Conservation (phyloP, 1,284 basidiomycete species). For the Singerocomus rubriflavus region DNA sequence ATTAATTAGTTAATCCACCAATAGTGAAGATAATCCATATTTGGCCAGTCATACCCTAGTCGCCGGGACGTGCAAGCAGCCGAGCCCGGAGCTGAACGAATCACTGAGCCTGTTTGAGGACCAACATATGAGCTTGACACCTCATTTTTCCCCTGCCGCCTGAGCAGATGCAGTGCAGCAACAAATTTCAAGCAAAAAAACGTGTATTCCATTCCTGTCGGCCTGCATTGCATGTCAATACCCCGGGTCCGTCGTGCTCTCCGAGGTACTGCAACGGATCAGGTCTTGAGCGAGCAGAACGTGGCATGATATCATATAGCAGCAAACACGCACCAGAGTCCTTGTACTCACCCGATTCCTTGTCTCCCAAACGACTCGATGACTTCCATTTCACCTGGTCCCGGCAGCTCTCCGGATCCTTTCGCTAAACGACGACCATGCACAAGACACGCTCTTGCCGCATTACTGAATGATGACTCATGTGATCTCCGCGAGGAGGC, state of each 20-base stretch:
- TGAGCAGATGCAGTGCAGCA: slow-evolving; percentile 23
- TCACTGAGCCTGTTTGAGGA: background rate
- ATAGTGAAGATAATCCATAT: background rate
- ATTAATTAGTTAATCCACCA: no score
- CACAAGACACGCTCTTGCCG: slow-evolving; percentile 20
- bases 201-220: slow-evolving; percentile 15
- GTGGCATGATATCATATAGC: slow-evolving; percentile 1
- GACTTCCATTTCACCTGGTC: slow-evolving; percentile 6
- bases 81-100: slow-evolving; percentile 18
- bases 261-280: slow-evolving; percentile 12
- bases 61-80: slow-evolving; percentile 18
- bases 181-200: slow-evolving; percentile 6
- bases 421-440: slow-evolving; percentile 21
- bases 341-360: slow-evolving; percentile 1
- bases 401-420: slow-evolving; percentile 9
- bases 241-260: slow-evolving; percentile 6
- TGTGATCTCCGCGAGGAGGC: slow-evolving; percentile 16
- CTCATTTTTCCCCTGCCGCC: slow-evolving; percentile 2
- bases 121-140: slow-evolving; percentile 7
- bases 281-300: slow-evolving; percentile 3
- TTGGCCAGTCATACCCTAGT: background rate
- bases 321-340: background rate
- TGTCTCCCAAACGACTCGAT: background rate
- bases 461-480: slow-evolving; percentile 9
- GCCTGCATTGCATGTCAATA: slow-evolving; percentile 20